Percentiles rank a stretch among this genome's conserved stretches.
These are phyloP conservation scores for Austroboletus rostrupii DNA, from an alignment of 1,284 basidiomycete species.

Conservation along the genomic window DNA sequence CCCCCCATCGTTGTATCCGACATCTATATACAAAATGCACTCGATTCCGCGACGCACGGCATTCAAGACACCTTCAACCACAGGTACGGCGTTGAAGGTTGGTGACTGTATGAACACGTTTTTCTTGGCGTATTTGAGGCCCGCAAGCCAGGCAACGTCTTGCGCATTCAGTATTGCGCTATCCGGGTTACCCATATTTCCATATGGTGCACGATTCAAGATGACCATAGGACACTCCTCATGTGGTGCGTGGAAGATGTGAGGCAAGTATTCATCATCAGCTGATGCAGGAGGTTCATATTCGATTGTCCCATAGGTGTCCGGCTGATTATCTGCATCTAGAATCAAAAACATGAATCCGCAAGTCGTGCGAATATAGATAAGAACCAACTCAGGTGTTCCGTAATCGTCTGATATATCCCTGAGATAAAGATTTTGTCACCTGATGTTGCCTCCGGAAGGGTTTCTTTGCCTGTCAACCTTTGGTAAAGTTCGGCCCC, in stretches of 20 bases:
- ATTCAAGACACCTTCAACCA: constrained; percentile 61
- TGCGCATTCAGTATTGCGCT: constrained; percentile 61
- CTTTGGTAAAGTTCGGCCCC: constrained; percentile 28
- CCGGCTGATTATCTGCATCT: constrained; percentile 36
- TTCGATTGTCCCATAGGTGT: constrained; percentile 30
- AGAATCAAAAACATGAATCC: constrained; percentile 11
- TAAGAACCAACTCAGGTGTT: constrained; percentile 30
- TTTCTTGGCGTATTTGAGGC: constrained; percentile 61
- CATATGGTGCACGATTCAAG: constrained; percentile 67
- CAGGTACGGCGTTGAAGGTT: constrained; percentile 70
- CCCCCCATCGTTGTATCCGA: constrained; percentile 71
- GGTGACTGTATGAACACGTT: constrained; percentile 79
- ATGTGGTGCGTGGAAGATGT: constrained; percentile 53
- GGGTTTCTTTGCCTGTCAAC: constrained; percentile 15
- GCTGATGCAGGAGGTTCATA: constrained; percentile 25
- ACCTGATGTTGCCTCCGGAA: constrained; percentile 5
- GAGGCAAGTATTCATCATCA: constrained; percentile 36
- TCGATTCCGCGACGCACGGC: constrained; percentile 67
- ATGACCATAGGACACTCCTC: constrained; percentile 71
- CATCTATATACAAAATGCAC: constrained; percentile 60
- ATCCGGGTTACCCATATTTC: constrained; percentile 33
- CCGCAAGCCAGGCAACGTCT: constrained; percentile 75
- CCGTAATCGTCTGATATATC: constrained; percentile 33
- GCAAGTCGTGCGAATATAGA: background rate
- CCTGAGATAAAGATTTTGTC: constrained; percentile 26